These are phyloP conservation scores for Fulvia fulva DNA, from an alignment of 2,329 filamentous ascomycete species.

Conservation along the genomic window DNA sequence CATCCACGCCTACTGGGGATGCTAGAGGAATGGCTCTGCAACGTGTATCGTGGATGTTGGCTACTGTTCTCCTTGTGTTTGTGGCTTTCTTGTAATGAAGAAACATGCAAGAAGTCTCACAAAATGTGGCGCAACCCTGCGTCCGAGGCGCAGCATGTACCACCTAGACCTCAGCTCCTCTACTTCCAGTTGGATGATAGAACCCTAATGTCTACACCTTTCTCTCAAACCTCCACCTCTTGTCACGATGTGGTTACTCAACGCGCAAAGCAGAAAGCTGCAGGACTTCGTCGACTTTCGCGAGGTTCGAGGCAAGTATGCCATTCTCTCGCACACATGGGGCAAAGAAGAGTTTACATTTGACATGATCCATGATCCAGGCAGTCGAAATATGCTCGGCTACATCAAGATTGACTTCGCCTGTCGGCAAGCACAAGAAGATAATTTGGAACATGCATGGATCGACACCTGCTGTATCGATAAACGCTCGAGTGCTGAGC, in stretches of 20 bases:
- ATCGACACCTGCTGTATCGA: slow-evolving; percentile 26
- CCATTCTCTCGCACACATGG: slow-evolving; percentile 15
- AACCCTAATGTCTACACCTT: too few species aligned
- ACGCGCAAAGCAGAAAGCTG: not conserved
- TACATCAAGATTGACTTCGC: slow-evolving; percentile 5
- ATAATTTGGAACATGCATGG: slow-evolving; percentile 3
- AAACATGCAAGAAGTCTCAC: too few species aligned
- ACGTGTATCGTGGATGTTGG: too few species aligned
- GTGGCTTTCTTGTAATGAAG: too few species aligned
- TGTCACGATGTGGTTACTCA: slow-evolving; percentile 8
- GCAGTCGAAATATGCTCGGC: not conserved
- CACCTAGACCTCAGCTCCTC: too few species aligned
- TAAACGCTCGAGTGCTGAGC: slow-evolving; percentile 18
- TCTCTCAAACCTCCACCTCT: too few species aligned
- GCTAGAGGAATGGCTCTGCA: too few species aligned
- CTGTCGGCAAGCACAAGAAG: slow-evolving; percentile 5
- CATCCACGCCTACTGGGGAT: too few species aligned
- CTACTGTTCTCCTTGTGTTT: too few species aligned
- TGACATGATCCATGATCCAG: not conserved
- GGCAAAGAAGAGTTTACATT: slow-evolving; percentile 8
- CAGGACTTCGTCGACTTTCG: slow-evolving; percentile 1
- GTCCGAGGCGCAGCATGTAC: too few species aligned
- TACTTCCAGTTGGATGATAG: too few species aligned
- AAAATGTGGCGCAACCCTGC: too few species aligned
- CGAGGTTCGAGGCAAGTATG: slow-evolving; percentile 1